These are phyloP conservation scores for Globisporangium camurandrum DNA, from an alignment of 352 stramenopile species.

Conservation along the genomic window DNA sequence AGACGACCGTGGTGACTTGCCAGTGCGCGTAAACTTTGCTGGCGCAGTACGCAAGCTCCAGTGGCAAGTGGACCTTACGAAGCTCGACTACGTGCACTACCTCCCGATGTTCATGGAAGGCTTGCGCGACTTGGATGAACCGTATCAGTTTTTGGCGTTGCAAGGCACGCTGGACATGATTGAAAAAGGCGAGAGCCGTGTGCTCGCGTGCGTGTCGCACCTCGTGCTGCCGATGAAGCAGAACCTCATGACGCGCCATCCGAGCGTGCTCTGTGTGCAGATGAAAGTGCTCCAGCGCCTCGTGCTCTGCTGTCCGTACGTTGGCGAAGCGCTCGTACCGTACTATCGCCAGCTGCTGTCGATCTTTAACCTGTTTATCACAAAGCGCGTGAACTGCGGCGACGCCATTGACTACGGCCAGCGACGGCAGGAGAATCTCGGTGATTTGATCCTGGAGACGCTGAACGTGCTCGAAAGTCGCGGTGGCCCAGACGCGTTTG, in stretches of 20 bases:
- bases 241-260: conserved; percentile 79
- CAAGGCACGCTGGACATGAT: conserved; percentile 80
- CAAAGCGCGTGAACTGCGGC: conserved; percentile 88
- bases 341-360: conserved; percentile 90
- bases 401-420: conserved; percentile 92
- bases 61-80: conserved; percentile 53
- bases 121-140: conserved; percentile 79
- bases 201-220: conserved; percentile 44
- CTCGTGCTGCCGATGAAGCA: conserved; percentile 75
- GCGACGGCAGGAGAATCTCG: conserved; percentile 82
- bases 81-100: conserved; percentile 84
- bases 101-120: conserved; percentile 91
- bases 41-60: conserved; percentile 68
- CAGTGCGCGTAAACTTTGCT: conserved; percentile 65
- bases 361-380: conserved; percentile 90
- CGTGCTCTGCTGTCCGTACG: conserved; percentile 55
- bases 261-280: conserved; percentile 62
- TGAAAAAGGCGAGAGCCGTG: conserved; percentile 55
- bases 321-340: conserved; percentile 85
- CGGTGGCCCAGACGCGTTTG: conserved; percentile 83
- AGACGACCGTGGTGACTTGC: conserved; percentile 71
- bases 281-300: conserved; percentile 76
- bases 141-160: conserved; percentile 77
- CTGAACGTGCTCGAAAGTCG: conserved; percentile 84
- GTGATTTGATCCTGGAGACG: conserved; percentile 86